Evolutionary conservation across 768 basidiomycete genomes (phyloP).

Genomic region (Tylopilus intermedius): DNA sequence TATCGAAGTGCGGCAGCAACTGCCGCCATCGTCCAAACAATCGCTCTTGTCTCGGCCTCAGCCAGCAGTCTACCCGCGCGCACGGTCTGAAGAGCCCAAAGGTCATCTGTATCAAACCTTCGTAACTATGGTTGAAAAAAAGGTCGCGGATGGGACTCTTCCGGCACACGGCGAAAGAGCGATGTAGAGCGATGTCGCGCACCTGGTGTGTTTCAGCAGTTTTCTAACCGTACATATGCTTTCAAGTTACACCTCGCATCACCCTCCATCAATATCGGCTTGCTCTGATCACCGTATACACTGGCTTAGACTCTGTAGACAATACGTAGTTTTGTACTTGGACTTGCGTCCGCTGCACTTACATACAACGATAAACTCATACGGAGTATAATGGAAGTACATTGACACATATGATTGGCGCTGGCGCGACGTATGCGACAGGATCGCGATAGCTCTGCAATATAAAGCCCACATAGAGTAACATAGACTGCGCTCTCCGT

Average conservation of each 20-base stretch:
- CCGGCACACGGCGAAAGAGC: neutral
- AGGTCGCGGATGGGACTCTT: constrained; percentile 18
- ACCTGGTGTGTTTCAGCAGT: neutral
- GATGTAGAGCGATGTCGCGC: neutral
- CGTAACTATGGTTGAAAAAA: constrained; percentile 19
- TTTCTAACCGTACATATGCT: neutral
- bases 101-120: constrained; percentile 22
- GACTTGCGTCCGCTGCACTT: neutral
- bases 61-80: constrained; percentile 12
- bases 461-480: constrained; percentile 2
- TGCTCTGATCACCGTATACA: neutral
- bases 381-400: neutral
- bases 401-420: neutral
- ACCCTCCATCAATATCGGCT: neutral
- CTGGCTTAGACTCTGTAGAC: neutral
- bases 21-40: neutral
- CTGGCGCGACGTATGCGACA: neutral
- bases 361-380: neutral
- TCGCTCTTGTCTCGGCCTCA: constrained; percentile 24
- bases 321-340: neutral
- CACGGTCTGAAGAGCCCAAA: constrained; percentile 7
- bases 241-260: neutral
- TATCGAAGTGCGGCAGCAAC: constrained; percentile 14
- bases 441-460: neutral
- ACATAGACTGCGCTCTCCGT: neutral